Percentiles rank a stretch among this genome's conserved stretches.
These are phyloP conservation scores for Aureobasidium sp. DNA, from an alignment of 2,329 filamentous ascomycete species.

Conservation along the genomic window DNA sequence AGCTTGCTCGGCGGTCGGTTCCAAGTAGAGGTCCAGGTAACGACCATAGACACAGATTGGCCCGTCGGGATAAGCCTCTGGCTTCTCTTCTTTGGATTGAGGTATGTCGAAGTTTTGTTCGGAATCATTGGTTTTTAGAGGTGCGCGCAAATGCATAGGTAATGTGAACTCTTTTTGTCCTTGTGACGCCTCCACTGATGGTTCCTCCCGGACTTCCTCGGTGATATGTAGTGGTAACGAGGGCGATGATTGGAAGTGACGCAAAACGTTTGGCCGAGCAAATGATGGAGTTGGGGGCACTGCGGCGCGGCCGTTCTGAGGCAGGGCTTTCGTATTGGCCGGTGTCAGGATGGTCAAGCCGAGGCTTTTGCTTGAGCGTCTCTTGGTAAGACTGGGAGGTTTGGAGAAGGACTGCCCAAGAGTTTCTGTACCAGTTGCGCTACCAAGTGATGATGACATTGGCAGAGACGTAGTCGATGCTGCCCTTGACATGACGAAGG, in stretches of 20 bases:
- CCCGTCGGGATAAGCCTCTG: conserved; percentile 73
- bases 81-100: conserved; percentile 60
- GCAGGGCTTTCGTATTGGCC: conserved; percentile 51
- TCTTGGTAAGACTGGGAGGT: conserved; percentile 59
- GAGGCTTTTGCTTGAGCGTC: conserved; percentile 65
- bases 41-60: conserved; percentile 76
- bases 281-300: conserved; percentile 53
- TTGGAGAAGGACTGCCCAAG: conserved; percentile 74
- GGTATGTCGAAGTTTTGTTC: conserved; percentile 49
- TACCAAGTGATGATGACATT: conserved; percentile 40
- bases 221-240: conserved; percentile 43
- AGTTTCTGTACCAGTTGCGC: conserved; percentile 52
- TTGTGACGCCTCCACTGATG: not conserved
- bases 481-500: conserved; percentile 40
- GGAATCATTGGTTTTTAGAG: conserved; percentile 12
- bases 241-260: conserved; percentile 57
- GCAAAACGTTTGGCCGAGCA: conserved; percentile 44
- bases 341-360: conserved; percentile 66
- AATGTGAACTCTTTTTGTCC: conserved; percentile 1
- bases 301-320: conserved; percentile 49
- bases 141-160: not conserved
- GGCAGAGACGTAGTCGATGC: conserved; percentile 49
- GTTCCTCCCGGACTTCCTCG: conserved; percentile 11
- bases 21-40: conserved; percentile 70
- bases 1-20: conserved; percentile 72